Percentiles rank a stretch among this genome's conserved stretches.
Evolutionary conservation across 169 alveolate genomes (phyloP).

Genomic region (Plasmodium falciparum): DNA sequence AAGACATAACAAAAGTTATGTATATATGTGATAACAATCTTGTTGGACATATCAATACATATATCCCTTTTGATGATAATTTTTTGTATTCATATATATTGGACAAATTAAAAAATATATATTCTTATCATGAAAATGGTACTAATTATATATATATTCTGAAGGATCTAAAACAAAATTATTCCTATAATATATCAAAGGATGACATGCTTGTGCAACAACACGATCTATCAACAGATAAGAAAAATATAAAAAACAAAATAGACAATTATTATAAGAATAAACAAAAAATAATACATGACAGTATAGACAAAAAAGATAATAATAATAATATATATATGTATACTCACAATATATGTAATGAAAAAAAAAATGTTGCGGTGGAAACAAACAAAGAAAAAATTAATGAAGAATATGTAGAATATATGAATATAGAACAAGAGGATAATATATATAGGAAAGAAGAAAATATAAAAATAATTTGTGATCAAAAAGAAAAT

Average conservation of each 20-base stretch:
- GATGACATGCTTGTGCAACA: no score
- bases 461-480: background rate
- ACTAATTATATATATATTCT: background rate
- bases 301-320: background rate
- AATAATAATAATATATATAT: background rate
- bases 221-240: background rate
- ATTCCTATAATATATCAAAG: slow-evolving; percentile 18
- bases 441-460: no score
- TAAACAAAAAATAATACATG: background rate
- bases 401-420: background rate
- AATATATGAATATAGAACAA: background rate
- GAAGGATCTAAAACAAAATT: slow-evolving; percentile 21
- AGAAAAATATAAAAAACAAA: background rate
- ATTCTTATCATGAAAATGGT: background rate
- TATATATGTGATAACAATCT: background rate
- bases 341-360: background rate
- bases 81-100: slow-evolving; percentile 5
- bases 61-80: slow-evolving; percentile 10
- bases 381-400: background rate
- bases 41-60: background rate
- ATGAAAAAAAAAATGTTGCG: background rate
- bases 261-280: background rate
- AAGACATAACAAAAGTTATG: background rate
- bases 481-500: background rate
- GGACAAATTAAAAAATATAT: slow-evolving; percentile 27